Percentiles rank a stretch among this genome's conserved stretches.
Conservation (phyloP, 2,329 filamentous ascomycete genomes). For the Cladosporium colombiae region DNA sequence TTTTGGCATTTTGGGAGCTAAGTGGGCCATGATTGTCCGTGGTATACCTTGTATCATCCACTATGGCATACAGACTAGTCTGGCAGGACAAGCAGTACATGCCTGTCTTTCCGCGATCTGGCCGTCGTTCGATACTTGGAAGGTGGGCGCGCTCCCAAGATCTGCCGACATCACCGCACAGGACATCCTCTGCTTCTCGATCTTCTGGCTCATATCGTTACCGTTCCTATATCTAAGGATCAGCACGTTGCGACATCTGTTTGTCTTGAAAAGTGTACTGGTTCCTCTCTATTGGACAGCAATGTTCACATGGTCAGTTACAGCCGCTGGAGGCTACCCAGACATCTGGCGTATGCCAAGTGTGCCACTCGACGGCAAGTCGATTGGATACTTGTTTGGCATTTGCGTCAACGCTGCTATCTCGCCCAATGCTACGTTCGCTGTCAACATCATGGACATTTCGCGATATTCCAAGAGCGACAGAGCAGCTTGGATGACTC, state of each 20-base stretch:
- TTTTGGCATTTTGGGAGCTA: constrained; percentile 23
- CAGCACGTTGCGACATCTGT: constrained; percentile 83
- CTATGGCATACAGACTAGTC: constrained; percentile 23
- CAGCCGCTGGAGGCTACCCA: constrained; percentile 79
- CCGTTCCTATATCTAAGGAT: constrained; percentile 89
- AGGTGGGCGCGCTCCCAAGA: constrained; percentile 66
- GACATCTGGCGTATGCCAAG: constrained; percentile 71
- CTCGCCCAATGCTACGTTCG: constrained; percentile 74
- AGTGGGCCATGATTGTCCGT: constrained; percentile 22
- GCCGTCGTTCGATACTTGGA: constrained; percentile 49
- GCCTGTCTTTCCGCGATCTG: constrained; percentile 61
- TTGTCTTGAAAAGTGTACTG: constrained; percentile 84
- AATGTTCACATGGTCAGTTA: constrained; percentile 83
- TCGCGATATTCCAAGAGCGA: constrained; percentile 78
- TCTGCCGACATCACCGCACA: constrained; percentile 73
- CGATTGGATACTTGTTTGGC: constrained; percentile 78
- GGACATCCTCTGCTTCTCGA: constrained; percentile 77
- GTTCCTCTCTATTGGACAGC: constrained; percentile 78
- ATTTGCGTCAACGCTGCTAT: constrained; percentile 86
- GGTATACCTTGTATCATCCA: constrained; percentile 24
- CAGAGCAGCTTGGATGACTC: constrained; percentile 76
- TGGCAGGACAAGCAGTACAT: constrained; percentile 22
- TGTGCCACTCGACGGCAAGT: constrained; percentile 63
- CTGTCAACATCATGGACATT: constrained; percentile 43
- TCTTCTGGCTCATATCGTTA: constrained; percentile 80